Percentiles rank a stretch among this genome's conserved stretches.
Evolutionary conservation across 2,329 filamentous ascomycete genomes (phyloP).

Genomic region (Fusarium fujikuroi): DNA sequence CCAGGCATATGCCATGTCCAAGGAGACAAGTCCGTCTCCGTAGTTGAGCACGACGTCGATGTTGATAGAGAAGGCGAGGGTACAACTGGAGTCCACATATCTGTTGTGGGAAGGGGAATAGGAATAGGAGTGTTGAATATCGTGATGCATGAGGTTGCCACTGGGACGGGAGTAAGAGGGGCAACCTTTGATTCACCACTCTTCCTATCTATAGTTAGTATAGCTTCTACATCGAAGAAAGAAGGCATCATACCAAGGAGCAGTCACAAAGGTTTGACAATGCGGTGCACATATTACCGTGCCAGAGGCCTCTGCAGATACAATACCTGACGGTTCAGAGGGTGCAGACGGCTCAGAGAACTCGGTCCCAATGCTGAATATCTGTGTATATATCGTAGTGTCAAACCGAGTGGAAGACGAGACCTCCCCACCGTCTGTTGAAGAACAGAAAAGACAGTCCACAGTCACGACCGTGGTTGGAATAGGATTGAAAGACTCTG

Average conservation of each 20-base stretch:
- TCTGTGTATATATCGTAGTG: neutral
- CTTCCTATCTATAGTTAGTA: constrained; percentile 18
- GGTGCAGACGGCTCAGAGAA: neutral
- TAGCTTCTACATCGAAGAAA: neutral
- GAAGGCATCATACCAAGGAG: constrained; percentile 22
- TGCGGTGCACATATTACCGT: constrained; percentile 37
- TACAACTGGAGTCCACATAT: neutral
- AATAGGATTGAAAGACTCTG: neutral
- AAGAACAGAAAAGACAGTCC: constrained; percentile 34
- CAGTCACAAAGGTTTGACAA: constrained; percentile 39
- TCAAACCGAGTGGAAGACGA: neutral
- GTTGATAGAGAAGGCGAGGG: neutral
- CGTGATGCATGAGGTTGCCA: constrained; percentile 37
- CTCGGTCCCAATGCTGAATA: neutral
- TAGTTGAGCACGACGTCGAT: constrained; percentile 16
- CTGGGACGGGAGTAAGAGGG: constrained; percentile 5
- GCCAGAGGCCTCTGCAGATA: constrained; percentile 7
- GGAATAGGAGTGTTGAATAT: constrained; percentile 20
- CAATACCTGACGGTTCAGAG: neutral
- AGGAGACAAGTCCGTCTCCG: neutral
- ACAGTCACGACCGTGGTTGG: constrained; percentile 23
- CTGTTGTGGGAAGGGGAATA: constrained; percentile 3
- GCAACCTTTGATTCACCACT: constrained; percentile 16
- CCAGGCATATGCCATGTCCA: constrained; percentile 18
- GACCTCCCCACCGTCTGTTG: neutral